Evolutionary conservation across 441 rosid species (phyloP).

Genomic region (Erodium texanum): DNA sequence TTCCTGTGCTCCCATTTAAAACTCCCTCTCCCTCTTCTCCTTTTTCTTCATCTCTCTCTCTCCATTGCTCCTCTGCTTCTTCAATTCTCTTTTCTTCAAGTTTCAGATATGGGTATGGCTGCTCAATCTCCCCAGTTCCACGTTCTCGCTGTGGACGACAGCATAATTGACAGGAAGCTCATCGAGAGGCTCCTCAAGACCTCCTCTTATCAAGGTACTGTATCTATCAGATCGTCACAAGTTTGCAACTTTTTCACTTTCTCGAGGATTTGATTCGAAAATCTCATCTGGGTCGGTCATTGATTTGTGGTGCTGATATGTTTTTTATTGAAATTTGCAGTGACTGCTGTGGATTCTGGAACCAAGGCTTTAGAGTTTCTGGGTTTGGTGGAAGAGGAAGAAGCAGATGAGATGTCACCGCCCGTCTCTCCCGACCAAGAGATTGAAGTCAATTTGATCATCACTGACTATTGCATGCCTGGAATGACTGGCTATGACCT

Average conservation of each 20-base stretch:
- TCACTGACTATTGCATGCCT: conserved; percentile 90
- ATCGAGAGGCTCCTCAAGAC: conserved; percentile 59
- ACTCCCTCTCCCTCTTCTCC: conserved; percentile 11
- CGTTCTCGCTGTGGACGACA: conserved; percentile 73
- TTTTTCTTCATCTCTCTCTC: neutral
- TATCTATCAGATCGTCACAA: too few relatives aligned
- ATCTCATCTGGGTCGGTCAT: neutral
- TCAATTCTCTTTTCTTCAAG: neutral
- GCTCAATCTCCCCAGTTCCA: conserved; percentile 35
- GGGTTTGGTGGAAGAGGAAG: conserved; percentile 36
- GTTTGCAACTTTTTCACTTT: neutral
- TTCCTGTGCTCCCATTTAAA: conserved; percentile 19
- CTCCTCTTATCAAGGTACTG: conserved; percentile 55
- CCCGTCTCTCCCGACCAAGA: conserved; percentile 9
- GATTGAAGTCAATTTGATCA: conserved; percentile 51
- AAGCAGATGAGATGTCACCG: neutral
- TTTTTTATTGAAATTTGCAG: conserved; percentile 32
- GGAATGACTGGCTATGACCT: conserved; percentile 92
- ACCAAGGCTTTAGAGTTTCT: conserved; percentile 75
- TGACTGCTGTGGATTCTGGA: conserved; percentile 83
- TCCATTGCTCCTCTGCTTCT: too few relatives aligned
- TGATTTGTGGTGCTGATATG: too few relatives aligned
- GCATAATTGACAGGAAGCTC: conserved; percentile 47
- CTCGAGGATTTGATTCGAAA: neutral
- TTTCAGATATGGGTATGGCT: conserved; percentile 22